phyloP scores from a whole-genome alignment of 2,329 filamentous ascomycete species.

The Fusarium sambucinum region DNA sequence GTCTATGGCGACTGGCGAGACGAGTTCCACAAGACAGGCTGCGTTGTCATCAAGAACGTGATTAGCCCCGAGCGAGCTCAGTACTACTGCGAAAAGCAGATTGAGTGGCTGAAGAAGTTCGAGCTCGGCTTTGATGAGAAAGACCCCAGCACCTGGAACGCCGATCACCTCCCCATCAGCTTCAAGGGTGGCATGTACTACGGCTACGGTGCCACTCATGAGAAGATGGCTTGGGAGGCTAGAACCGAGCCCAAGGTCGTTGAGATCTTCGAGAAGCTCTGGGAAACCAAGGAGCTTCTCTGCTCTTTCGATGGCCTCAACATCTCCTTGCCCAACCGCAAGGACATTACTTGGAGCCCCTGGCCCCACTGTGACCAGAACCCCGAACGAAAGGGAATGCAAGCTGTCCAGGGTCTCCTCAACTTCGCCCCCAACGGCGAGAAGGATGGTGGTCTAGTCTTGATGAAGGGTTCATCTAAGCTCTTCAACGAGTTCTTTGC shows the following conservation, averaged over 20 bases:
- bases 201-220: conserved; percentile 61
- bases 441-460: conserved; percentile 53
- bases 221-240: conserved; percentile 63
- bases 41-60: conserved; percentile 44
- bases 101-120: conserved; percentile 44
- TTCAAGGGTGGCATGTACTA: conserved; percentile 61
- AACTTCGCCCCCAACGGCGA: conserved; percentile 51
- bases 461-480: conserved; percentile 47
- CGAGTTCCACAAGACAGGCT: conserved; percentile 43
- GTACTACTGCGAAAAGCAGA: conserved; percentile 45
- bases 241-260: conserved; percentile 62
- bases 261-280: conserved; percentile 60
- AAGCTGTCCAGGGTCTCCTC: conserved; percentile 21
- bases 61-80: conserved; percentile 40
- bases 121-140: conserved; percentile 43
- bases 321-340: conserved; percentile 58
- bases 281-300: conserved; percentile 59
- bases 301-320: conserved; percentile 58
- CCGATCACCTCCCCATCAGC: conserved; percentile 39
- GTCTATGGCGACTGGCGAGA: conserved; percentile 43
- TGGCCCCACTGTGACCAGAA: conserved; percentile 45
- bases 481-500: conserved; percentile 53
- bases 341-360: conserved; percentile 47
- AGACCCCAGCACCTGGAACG: conserved; percentile 36
- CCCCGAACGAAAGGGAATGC: conserved; percentile 50